These are phyloP conservation scores for Heritiera fomes DNA, from an alignment of 345 rosid species.

Conservation along the genomic window DNA sequence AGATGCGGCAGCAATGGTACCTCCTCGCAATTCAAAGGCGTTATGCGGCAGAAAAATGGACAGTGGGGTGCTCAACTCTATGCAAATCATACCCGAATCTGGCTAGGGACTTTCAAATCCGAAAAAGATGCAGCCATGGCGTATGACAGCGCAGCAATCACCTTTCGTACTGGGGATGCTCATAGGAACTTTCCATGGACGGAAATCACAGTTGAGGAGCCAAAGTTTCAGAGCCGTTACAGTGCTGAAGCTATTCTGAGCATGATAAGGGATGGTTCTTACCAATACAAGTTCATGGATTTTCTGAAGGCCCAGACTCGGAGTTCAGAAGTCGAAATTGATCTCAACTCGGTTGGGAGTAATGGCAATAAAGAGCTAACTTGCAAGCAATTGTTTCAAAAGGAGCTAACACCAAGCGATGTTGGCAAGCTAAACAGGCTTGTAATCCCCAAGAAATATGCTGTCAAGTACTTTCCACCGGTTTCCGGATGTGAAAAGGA, in stretches of 20 bases:
- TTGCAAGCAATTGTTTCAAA: constrained; percentile 46
- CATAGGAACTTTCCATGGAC: constrained; percentile 47
- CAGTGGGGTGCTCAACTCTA: constrained; percentile 76
- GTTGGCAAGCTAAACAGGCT: constrained; percentile 70
- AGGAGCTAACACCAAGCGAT: constrained; percentile 69
- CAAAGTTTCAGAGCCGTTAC: constrained; percentile 42
- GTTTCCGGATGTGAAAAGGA: constrained; percentile 13
- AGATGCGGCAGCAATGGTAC: constrained; percentile 6
- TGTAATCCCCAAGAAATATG: constrained; percentile 61
- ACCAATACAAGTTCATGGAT: constrained; percentile 42
- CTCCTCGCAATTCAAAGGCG: constrained; percentile 54
- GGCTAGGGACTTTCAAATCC: constrained; percentile 75
- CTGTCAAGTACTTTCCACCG: constrained; percentile 43
- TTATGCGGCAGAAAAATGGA: constrained; percentile 59
- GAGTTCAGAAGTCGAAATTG: constrained; percentile 7
- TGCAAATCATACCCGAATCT: constrained; percentile 49
- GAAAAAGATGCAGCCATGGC: constrained; percentile 69
- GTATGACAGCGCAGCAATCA: constrained; percentile 63
- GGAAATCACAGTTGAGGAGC: constrained; percentile 37
- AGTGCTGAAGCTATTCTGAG: constrained; percentile 40
- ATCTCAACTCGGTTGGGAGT: background rate
- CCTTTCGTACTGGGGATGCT: constrained; percentile 45
- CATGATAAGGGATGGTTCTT: constrained; percentile 63
- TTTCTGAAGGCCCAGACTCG: constrained; percentile 26
- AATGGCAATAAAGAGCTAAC: constrained; percentile 19